Percentiles rank a stretch among this genome's conserved stretches.
These are phyloP conservation scores for Sisymbrium altissimum DNA, from an alignment of 345 rosid species.

Conservation along the genomic window DNA sequence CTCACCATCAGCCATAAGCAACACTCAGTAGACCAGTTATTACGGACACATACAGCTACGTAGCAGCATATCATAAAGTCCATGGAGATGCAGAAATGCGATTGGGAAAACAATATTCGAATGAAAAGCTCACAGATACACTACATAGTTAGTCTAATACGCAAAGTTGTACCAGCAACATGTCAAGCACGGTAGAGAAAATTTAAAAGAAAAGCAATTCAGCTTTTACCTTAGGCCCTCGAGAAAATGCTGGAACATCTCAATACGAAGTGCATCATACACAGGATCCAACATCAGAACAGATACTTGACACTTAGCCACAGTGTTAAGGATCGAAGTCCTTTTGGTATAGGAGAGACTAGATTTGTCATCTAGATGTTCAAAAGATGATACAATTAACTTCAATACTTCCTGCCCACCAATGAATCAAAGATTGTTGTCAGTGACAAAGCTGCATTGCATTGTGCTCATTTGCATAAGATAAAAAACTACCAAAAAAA, in stretches of 20 bases:
- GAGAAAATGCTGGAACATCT: conserved; percentile 11
- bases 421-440: background rate
- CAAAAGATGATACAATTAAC: conserved; percentile 8
- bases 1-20: background rate
- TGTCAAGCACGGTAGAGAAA: no score
- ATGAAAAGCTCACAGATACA: no score
- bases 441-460: background rate
- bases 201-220: no score
- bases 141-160: no score
- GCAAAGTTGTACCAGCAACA: no score
- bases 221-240: background rate
- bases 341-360: background rate
- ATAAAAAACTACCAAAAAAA: background rate
- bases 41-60: background rate
- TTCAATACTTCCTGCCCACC: background rate
- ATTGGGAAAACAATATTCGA: no score
- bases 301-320: background rate
- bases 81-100: no score
- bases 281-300: conserved; percentile 15
- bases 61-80: no score
- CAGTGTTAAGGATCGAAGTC: background rate
- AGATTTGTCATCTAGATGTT: background rate
- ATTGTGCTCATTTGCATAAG: no score
- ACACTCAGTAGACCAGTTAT: background rate
- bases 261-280: background rate